These are phyloP conservation scores for Corrigiola litoralis DNA, from an alignment of 179 eudicot species.

Conservation along the genomic window DNA sequence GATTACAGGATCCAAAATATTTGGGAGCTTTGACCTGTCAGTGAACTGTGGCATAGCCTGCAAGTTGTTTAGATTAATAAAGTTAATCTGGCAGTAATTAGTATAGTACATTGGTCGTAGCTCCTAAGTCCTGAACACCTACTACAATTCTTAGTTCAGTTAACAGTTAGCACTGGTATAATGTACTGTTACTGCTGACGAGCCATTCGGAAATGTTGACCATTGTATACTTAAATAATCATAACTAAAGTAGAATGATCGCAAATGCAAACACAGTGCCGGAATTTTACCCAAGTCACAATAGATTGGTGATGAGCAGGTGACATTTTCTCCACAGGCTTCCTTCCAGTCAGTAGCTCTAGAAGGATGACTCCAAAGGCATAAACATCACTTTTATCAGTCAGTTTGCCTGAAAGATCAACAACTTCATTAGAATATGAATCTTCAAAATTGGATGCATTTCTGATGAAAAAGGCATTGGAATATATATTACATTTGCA, in stretches of 20 bases:
- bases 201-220: not conserved
- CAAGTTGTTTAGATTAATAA: not conserved
- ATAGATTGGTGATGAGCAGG: constrained; percentile 58
- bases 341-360: constrained; percentile 67
- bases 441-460: no score
- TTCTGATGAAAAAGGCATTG: not conserved
- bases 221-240: no score
- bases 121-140: no score
- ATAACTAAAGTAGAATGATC: no score
- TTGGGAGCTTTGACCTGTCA: constrained; percentile 67
- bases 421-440: not conserved
- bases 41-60: constrained; percentile 86
- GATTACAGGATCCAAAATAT: constrained; percentile 58
- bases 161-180: no score
- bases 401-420: constrained; percentile 49
- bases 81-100: not conserved
- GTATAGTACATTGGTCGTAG: not conserved
- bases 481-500: not conserved
- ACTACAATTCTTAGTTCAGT: no score
- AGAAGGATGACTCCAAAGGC: constrained; percentile 70
- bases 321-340: constrained; percentile 51
- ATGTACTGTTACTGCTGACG: no score
- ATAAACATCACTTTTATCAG: constrained; percentile 77
- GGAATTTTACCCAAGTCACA: constrained; percentile 58
- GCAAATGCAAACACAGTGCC: not conserved